Conservation (phyloP, 495 filamentous ascomycete species). For the Aspergillus sclerotioniger region DNA sequence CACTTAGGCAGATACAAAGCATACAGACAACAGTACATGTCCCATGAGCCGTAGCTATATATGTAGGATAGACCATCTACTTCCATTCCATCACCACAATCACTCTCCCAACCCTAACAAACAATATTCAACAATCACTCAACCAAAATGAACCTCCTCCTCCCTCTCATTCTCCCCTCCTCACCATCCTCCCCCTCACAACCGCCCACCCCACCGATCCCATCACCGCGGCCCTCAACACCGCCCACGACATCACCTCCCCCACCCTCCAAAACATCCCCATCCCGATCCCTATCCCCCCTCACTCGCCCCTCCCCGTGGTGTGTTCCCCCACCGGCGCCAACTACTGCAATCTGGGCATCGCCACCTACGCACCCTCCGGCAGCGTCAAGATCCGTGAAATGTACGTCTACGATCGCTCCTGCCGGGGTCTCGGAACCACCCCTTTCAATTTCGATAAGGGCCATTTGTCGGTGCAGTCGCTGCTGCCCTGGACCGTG, state of each 20-base stretch:
- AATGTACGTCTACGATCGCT: background rate
- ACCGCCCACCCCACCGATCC: background rate
- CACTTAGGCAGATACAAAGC: no score
- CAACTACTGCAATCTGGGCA: slow-evolving; percentile 2
- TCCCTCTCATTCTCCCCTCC: background rate
- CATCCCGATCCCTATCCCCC: no score
- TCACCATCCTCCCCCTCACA: background rate
- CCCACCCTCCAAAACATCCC: background rate
- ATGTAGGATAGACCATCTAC: no score
- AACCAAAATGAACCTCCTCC: background rate
- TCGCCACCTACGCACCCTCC: background rate
- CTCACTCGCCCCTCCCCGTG: background rate
- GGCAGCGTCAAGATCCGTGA: background rate
- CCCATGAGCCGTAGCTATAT: no score
- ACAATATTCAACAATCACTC: background rate
- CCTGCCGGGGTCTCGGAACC: background rate
- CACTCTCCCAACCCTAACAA: background rate
- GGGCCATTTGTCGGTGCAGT: background rate
- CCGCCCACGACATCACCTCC: background rate
- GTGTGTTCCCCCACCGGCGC: background rate
- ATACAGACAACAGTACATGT: no score
- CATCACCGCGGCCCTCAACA: background rate
- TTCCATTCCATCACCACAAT: background rate
- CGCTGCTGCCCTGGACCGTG: slow-evolving; percentile 2
- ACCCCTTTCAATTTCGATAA: background rate